phyloP scores from a whole-genome alignment of 129 eudicot species.

The Chrysanthemum lavandulifolium region DNA sequence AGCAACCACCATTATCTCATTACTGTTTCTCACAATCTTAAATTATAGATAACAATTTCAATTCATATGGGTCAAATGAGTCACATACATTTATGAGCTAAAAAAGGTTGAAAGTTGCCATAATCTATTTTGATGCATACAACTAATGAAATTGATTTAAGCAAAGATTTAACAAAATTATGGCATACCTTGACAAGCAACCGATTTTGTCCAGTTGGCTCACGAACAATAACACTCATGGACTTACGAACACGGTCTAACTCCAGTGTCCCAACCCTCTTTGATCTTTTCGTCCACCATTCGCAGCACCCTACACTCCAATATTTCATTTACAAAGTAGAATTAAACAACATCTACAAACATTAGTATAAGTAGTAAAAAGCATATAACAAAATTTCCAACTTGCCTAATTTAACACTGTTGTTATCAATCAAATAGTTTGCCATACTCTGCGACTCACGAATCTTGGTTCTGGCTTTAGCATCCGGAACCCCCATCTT shows the following conservation, averaged over 20 bases:
- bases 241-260: constrained; percentile 89
- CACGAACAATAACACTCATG: constrained; percentile 74
- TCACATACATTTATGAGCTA: too few relatives aligned
- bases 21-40: not conserved
- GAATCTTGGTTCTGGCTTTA: constrained; percentile 47
- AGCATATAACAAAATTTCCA: not conserved
- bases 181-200: constrained; percentile 75
- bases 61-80: not conserved
- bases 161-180: not conserved
- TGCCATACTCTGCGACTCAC: constrained; percentile 43
- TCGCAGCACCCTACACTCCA: constrained; percentile 53
- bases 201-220: constrained; percentile 59
- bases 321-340: not conserved
- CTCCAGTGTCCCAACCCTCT: constrained; percentile 77
- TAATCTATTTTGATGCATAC: too few relatives aligned
- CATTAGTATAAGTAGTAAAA: not conserved
- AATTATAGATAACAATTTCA: not conserved
- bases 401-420: constrained; percentile 49
- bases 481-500: constrained; percentile 79
- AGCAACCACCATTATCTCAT: not conserved
- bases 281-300: constrained; percentile 74
- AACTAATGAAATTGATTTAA: not conserved
- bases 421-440: constrained; percentile 51
- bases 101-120: too few relatives aligned
- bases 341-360: not conserved